A percentile compares a stretch with the other conserved stretches of the same genome.
Conservation (phyloP, 1,284 basidiomycete species). For the Cutaneotrichosporon sp. region DNA sequence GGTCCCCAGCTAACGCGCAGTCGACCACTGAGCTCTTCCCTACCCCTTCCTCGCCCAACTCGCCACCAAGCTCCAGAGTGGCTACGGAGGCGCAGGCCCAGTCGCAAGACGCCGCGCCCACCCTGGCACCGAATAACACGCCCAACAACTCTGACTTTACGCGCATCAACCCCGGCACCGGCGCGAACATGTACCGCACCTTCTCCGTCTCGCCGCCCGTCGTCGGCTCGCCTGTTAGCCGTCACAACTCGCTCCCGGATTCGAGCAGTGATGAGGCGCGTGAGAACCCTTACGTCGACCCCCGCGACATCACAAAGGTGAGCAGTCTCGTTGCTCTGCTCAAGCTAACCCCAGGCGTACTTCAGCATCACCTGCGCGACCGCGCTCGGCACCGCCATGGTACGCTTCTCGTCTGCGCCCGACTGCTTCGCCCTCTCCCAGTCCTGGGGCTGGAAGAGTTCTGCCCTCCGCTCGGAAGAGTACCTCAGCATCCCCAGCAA, state of each 20-base stretch:
- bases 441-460: slow-evolving; percentile 58
- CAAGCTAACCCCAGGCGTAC: slow-evolving; percentile 55
- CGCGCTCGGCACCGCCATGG: slow-evolving; percentile 75
- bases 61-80: background rate
- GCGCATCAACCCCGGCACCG: slow-evolving; percentile 10
- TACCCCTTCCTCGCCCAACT: slow-evolving; percentile 19
- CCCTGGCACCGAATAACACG: background rate
- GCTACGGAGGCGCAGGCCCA: background rate
- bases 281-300: slow-evolving; percentile 49
- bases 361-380: slow-evolving; percentile 81
- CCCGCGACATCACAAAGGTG: slow-evolving; percentile 50
- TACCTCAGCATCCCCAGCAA: slow-evolving; percentile 48
- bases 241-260: slow-evolving; percentile 17
- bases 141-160: slow-evolving; percentile 3
- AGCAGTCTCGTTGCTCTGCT: slow-evolving; percentile 2
- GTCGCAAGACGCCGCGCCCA: background rate
- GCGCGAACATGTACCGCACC: slow-evolving; percentile 19
- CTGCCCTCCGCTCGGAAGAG: slow-evolving; percentile 50
- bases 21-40: slow-evolving; percentile 58
- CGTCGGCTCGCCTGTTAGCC: slow-evolving; percentile 16
- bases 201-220: slow-evolving; percentile 21
- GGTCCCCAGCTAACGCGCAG: slow-evolving; percentile 8
- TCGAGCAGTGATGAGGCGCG: slow-evolving; percentile 21
- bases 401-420: slow-evolving; percentile 75
- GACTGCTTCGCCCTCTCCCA: slow-evolving; percentile 72